These are phyloP conservation scores for Erodium moschatum DNA, from an alignment of 441 rosid genomes.

Conservation along the genomic window DNA sequence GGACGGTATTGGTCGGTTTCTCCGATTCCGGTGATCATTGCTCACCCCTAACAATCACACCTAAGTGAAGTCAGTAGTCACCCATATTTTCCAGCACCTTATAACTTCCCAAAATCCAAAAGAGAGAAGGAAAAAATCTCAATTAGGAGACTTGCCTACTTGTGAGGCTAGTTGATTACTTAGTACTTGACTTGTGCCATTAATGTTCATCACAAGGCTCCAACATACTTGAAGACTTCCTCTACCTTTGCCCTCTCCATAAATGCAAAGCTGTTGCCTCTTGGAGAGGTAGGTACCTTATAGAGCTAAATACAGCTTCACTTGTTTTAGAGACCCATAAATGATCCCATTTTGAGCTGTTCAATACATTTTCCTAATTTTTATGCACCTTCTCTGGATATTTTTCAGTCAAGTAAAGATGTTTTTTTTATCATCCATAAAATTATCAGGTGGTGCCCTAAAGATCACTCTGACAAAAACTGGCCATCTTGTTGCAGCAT, in stretches of 20 bases:
- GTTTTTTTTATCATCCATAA: too few relatives aligned
- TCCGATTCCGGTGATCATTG: too few relatives aligned
- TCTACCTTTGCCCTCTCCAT: neutral
- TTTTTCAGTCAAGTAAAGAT: too few relatives aligned
- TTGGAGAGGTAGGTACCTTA: neutral
- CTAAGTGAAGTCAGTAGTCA: neutral
- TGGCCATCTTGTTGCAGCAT: too few relatives aligned
- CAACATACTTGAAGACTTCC: neutral
- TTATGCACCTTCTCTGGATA: neutral
- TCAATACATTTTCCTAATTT: neutral
- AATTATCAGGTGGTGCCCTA: too few relatives aligned
- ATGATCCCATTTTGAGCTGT: neutral
- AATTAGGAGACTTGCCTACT: neutral
- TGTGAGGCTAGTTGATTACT: neutral
- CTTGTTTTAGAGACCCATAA: slow-evolving; percentile 4
- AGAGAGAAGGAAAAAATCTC: neutral
- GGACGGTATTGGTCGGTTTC: too few relatives aligned
- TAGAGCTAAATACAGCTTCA: neutral
- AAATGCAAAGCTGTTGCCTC: neutral
- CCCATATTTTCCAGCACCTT: neutral
- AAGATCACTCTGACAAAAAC: too few relatives aligned
- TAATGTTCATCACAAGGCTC: too few relatives aligned
- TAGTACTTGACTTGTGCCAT: neutral
- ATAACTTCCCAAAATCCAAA: neutral
- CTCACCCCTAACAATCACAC: neutral